These are phyloP conservation scores for Phoma sp. DNA, from an alignment of 2,329 filamentous ascomycete species.

Conservation along the genomic window DNA sequence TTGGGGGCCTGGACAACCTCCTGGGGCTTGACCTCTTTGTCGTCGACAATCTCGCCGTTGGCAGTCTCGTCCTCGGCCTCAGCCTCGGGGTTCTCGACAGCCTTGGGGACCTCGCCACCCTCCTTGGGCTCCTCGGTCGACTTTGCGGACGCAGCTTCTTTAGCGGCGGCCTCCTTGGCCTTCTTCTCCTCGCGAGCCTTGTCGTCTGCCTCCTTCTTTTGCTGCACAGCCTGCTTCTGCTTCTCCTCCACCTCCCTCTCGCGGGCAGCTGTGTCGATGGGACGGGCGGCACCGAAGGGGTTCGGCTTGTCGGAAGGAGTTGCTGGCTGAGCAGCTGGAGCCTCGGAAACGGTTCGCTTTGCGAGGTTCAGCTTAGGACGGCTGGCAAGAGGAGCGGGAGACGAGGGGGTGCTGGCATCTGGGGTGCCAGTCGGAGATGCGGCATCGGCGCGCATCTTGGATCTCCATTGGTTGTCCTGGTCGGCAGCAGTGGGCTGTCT, in stretches of 20 bases:
- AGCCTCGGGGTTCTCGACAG: slow-evolving; percentile 51
- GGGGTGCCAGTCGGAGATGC: slow-evolving; percentile 72
- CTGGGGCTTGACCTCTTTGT: slow-evolving; percentile 63
- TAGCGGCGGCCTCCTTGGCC: slow-evolving; percentile 55
- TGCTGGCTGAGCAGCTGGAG: slow-evolving; percentile 57
- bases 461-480: slow-evolving; percentile 90
- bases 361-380: slow-evolving; percentile 86
- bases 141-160: slow-evolving; percentile 50
- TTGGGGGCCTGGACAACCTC: slow-evolving; percentile 58
- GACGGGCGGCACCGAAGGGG: slow-evolving; percentile 90
- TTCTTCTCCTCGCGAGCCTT: slow-evolving; percentile 77
- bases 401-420: slow-evolving; percentile 76
- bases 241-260: slow-evolving; percentile 93
- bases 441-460: slow-evolving; percentile 85
- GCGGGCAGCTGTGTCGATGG: slow-evolving; percentile 89
- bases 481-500: slow-evolving; percentile 86
- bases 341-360: slow-evolving; percentile 89
- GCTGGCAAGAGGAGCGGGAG: slow-evolving; percentile 70
- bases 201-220: slow-evolving; percentile 87
- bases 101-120: slow-evolving; percentile 17
- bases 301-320: slow-evolving; percentile 75
- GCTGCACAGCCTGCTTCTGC: slow-evolving; percentile 72
- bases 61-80: slow-evolving; percentile 55
- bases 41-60: slow-evolving; percentile 57
- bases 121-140: slow-evolving; percentile 43